These are phyloP conservation scores for Lasiodiplodia hormozganensis DNA, from an alignment of 2,329 filamentous ascomycete genomes.

Conservation along the genomic window DNA sequence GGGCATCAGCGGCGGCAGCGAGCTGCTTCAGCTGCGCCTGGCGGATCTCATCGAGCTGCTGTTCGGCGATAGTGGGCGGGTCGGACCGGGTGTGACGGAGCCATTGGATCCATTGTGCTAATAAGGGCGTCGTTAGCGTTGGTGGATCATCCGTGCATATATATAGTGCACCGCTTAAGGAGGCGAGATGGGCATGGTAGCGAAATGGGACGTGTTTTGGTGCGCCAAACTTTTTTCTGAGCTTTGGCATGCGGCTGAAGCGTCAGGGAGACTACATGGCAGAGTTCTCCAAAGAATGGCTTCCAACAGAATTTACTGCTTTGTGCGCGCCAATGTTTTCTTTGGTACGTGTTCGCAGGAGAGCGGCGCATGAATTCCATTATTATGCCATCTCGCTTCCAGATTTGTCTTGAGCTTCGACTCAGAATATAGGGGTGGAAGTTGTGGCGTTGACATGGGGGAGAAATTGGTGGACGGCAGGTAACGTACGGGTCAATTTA, in stretches of 20 bases:
- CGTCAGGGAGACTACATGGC: neutral
- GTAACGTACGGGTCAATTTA: conserved; percentile 60
- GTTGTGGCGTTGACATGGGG: neutral
- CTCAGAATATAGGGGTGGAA: conserved; percentile 26
- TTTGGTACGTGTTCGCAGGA: neutral
- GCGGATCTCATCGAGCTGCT: conserved; percentile 62
- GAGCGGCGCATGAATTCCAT: conserved; percentile 6
- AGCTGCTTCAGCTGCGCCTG: conserved; percentile 66
- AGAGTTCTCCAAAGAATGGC: neutral
- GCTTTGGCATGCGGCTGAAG: neutral
- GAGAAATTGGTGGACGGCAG: neutral
- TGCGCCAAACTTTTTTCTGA: neutral
- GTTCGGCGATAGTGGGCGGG: conserved; percentile 65
- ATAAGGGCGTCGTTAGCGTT: neutral
- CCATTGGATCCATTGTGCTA: conserved; percentile 74
- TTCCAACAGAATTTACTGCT: neutral
- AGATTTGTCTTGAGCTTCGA: neutral
- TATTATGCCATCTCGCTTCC: conserved; percentile 33
- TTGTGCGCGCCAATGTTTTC: neutral
- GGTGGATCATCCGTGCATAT: neutral
- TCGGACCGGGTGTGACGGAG: conserved; percentile 66
- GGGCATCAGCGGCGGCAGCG: conserved; percentile 65
- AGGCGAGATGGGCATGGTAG: conserved; percentile 12
- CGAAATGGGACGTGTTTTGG: conserved; percentile 8
- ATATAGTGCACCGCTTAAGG: conserved; percentile 4